Base-by-base conservation (phyloP, 2,329 filamentous ascomycete species). In the Aureobasidium melanogenum region DNA sequence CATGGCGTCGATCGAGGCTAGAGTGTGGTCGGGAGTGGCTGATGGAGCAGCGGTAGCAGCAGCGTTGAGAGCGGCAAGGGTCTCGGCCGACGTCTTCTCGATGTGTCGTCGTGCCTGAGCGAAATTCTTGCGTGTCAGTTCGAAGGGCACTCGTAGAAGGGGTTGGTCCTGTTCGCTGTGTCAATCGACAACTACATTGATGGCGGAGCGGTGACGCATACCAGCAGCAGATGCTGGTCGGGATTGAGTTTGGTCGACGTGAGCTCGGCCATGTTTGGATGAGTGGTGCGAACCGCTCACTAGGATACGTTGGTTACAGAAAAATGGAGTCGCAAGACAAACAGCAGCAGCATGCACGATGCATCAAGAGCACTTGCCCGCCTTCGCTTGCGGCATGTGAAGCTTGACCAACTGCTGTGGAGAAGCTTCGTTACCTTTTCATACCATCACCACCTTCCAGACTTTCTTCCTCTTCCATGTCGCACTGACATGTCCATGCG, bases 101-200 rank as follows among this genome's bases (percentile, higher is more conserved):
- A 91, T 84, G 65, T 84, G 80, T 70, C 88, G 86, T 72, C 91
- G 89, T 46, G 88, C 88, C 3, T 87, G 85, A 69, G 96, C 94
- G 77, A 97, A 95, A 77, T 96, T 97, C 73, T 94, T 93, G 61
- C 91, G 88, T 24, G 95, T 86, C 62, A 97, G 88, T 73, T 97
- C 94, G 75, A 93, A 88, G 19, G 94, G 94, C 24, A 97, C 85
- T 36, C 92, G 91, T 67, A 99, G 85, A 66, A 97, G 88, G 4
- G 93, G 88, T 82, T 97, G 93, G 71, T 99, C 94, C 91, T 93
- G 66, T 24, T 17, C 5, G 24, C n/a, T 50, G 47, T 15, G 43
- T 61, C 43, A 57, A 22, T 41, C 17, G 43, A 46, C 38, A 5
- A 17, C 2, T 48, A 48, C 54, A 44, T 55, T 55, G 44, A 30